Base-by-base conservation (phyloP, 2,329 filamentous ascomycete genomes). In the Aschersonia sp. region DNA sequence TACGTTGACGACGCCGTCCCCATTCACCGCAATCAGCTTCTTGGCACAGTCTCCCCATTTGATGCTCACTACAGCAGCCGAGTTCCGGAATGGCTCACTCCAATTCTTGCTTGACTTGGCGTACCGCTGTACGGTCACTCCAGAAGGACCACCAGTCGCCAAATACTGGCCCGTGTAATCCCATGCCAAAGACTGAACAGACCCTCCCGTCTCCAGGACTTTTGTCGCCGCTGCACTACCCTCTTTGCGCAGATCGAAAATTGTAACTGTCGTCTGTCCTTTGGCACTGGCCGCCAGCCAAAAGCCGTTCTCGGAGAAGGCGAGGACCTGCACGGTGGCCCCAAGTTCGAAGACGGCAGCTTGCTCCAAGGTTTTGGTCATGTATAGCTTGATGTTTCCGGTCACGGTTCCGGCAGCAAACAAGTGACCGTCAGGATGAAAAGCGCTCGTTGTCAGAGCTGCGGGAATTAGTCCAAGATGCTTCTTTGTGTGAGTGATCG, bases 351-450 rank as follows among this genome's bases (percentile, higher is more conserved):
- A 95, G 48, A 78, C 80, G 31, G 87, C 87, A 31, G 87, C 86
- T 54, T 80, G 75, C 51, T 82, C 77, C 39, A 88, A 83, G 0
- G 78, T 85, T 64, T 85, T 89, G 55, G 88, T 83, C 65, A 95
- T 85, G 67, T 85, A 97, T 47, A 98, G 77, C 63, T 89, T 87
- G 62, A 98, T 84, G 49, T 87, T 80, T 43, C 87, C 87, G 45
- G 83, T 75, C 8, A 70, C 69, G n/a, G 84, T 85, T 52, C 90
- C 92, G 3, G 83, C 85, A 40, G 87, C 90, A 56, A 97, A 79
- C 5, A 98, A 75, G 61, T 96, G 87, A n/a, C 92, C 92, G 60
- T 98, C 92, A 6, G 94, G 92, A 62, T 98, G 92, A 74, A 98
- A 97, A 35, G 83, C 78, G 53, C 81, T 85, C 46, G 81, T 78